Base-by-base conservation (phyloP, 352 stramenopile species). In the Phytopythium chamaehyphon region DNA sequence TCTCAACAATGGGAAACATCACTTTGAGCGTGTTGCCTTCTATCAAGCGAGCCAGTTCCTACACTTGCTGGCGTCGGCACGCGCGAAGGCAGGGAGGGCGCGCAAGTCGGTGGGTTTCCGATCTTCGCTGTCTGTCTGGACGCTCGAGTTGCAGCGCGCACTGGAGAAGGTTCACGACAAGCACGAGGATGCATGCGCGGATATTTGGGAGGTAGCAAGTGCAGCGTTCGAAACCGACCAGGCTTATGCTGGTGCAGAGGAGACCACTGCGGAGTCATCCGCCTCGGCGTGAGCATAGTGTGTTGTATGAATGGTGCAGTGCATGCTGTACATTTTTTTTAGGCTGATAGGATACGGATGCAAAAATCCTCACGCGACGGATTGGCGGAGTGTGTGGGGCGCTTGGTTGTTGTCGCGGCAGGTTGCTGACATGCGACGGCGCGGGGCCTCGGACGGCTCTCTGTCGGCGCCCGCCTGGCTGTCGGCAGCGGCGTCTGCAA, bases 1-100 rank as follows among this genome's bases (percentile, higher is more conserved):
- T n/a, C 60, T 87, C 1, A 51, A 60, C 6, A 62, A 70, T 12
- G 47, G 26, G 6, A 86, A 83, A 57, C 57, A 73, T 51, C 59
- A 65, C 23, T 81, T 84, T 21, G 82, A 92, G 50, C 78, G 73
- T 18, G 63, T 73, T 7, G 65, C 78, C 35, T 83, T 92, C 24
- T 88, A 83, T 47, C 82, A 90, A 47, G 51, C 64, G 23, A 69
- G 69, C 6, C 78, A 92, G 50, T 48, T 90, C 38, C 43, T 76
- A 12, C 63, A 80, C 48, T 48, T 89, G 31, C 51, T 91, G 15
- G 54, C 71, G 37, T 47, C 40, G 6, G 54, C 62, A 39, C 54
- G 61, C 40, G 42, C 61, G 24, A 72, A 71, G 47, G 57, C 53
- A 16, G 45, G 37, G 12, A 86, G 73, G 56, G 48, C 54, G 16